Evolutionary conservation across 2,329 filamentous ascomycete species (phyloP), one percentile per base, ranked within the genome.

Genomic region (Epichloe gansuensis): DNA sequence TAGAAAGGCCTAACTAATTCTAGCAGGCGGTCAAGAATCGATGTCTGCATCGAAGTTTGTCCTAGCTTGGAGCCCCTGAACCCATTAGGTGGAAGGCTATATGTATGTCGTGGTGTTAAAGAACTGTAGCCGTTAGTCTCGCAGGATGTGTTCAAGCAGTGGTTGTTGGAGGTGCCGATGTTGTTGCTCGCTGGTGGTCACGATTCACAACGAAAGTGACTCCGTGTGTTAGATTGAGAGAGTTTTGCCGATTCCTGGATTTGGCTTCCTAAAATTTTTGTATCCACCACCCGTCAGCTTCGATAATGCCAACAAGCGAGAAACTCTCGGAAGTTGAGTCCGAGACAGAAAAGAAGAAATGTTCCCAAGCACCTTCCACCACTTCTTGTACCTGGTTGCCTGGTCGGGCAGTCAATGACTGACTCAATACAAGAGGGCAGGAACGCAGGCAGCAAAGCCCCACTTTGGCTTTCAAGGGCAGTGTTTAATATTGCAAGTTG

Each of bases 361-460:
- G 23, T n/a, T 21, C 21, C 7, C 21, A 35, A 38, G 46, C 43
- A 48, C 45, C 39, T 52, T 46, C 39, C 39, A 6, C 8, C 39
- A 38, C 51, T 52, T 51, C 47, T 48, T 52, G 51, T 48, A 52
- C 51, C n/a, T 43, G n/a, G 48, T 39, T 17, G 31, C 23, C 39
- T 50, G 50, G 50, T 52, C 44, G 37, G 50, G 44, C 50, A 46
- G 41, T 45, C 49, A 46, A 31, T 31, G 28, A 31, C 28, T 31
- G 28, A 31, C 28, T 31, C 28, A 31, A 51, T 43, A 23, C 42
- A 52, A 42, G 34, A 47, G 44, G 50, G 50, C 44, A 47, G 50
- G 50, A 31, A 52, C 43, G 34, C 44, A 47, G 50, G 44, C 50
- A 52, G 50, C 50, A 47, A 52, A 39, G 46, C 41, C 41, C 46